A percentile compares a stretch with the other conserved stretches of the same genome.
phyloP scores from a whole-genome alignment of 257 asterid genomes.

The Nicotiana attenuata region DNA sequence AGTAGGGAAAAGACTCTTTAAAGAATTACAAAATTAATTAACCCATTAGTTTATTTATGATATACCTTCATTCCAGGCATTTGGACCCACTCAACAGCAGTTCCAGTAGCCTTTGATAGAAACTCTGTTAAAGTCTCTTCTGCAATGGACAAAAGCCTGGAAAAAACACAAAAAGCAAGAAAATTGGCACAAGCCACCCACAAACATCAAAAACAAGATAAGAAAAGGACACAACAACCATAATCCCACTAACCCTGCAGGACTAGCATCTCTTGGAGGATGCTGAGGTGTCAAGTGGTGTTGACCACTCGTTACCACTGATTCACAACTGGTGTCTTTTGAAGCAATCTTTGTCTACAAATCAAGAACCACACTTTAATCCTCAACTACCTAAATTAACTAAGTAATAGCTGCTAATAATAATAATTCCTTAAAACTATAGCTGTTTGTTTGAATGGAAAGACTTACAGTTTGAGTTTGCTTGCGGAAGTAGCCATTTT shows the following conservation, averaged over 20 bases:
- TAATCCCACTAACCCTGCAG: constrained; percentile 69
- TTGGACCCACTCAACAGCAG: constrained; percentile 99
- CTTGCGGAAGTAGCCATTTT: constrained; percentile 77
- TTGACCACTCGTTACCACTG: constrained; percentile 88
- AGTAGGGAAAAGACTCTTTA: background rate
- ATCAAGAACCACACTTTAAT: background rate
- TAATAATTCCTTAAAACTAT: background rate
- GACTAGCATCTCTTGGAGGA: constrained; percentile 97
- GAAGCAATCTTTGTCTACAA: constrained; percentile 59
- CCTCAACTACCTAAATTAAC: background rate
- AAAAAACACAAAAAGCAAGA: constrained; percentile 26
- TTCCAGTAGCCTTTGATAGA: constrained; percentile 95
- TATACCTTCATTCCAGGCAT: constrained; percentile 99
- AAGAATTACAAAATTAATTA: background rate
- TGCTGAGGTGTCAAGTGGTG: constrained; percentile 74
- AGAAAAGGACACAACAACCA: constrained; percentile 47
- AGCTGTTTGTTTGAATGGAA: background rate
- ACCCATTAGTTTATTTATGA: background rate
- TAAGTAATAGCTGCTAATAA: background rate
- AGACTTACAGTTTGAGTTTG: constrained; percentile 51
- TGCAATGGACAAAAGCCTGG: constrained; percentile 94
- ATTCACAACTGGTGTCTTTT: constrained; percentile 84
- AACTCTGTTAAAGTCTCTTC: constrained; percentile 95
- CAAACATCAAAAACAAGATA: constrained; percentile 26
- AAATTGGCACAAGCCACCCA: constrained; percentile 16